phyloP scores from a whole-genome alignment of 805 yeast genomes.

The Wickerhamiella siamensis region DNA sequence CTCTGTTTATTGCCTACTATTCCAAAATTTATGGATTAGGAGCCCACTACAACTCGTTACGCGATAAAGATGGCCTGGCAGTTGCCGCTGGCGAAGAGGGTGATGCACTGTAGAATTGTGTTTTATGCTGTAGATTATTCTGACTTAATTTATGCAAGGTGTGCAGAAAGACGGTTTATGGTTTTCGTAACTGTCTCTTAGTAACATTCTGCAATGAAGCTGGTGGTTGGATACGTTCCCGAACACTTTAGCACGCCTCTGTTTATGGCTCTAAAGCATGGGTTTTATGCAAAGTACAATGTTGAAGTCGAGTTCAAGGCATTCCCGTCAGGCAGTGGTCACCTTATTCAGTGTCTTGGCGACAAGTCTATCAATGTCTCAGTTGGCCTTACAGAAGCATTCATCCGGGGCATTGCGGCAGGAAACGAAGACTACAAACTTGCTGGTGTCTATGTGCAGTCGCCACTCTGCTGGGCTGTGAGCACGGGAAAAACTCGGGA shows the following conservation, averaged over 20 bases:
- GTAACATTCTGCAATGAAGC: conserved; percentile 9
- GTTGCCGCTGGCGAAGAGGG: not conserved
- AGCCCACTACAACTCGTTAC: conserved; percentile 80
- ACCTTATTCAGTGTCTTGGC: conserved; percentile 59
- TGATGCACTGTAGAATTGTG: not conserved
- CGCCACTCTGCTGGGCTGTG: conserved; percentile 84
- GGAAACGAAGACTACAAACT: conserved; percentile 52
- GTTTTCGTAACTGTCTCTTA: not conserved
- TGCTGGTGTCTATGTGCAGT: conserved; percentile 69
- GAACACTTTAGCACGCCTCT: conserved; percentile 88
- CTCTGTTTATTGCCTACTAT: conserved; percentile 62
- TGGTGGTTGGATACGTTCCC: conserved; percentile 64
- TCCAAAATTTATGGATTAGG: conserved; percentile 81
- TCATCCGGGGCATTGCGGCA: conserved; percentile 60
- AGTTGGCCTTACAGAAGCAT: conserved; percentile 83
- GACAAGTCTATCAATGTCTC: conserved; percentile 53
- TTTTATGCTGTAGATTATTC: not conserved
- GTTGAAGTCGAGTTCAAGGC: conserved; percentile 47
- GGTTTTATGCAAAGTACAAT: conserved; percentile 36
- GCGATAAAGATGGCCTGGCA: conserved; percentile 12
- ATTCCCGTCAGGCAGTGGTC: conserved; percentile 80
- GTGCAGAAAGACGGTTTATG: not conserved
- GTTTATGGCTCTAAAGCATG: conserved; percentile 50
- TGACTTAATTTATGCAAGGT: not conserved
- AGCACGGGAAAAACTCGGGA: conserved; percentile 55